Evolutionary conservation across 805 yeast genomes (phyloP), one percentile per base, ranked within the genome.

Genomic region (Isabelozyma rhagii): DNA sequence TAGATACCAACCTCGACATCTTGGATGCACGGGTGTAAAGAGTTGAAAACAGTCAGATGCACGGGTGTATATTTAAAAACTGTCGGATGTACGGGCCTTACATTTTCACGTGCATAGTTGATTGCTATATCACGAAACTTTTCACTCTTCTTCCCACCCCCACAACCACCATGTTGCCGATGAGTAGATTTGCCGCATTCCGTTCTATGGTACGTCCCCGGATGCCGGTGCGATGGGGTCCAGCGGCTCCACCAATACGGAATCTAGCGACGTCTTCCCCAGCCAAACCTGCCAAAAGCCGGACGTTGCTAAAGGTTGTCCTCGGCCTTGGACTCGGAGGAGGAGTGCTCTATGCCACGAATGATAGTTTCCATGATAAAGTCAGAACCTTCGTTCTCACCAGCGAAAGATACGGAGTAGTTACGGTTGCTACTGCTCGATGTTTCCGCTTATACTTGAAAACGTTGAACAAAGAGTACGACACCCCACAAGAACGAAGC

Each of bases 401-500:
- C 1, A 60, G 66, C 1, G 78, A 78, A 52, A 75, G 94, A 52
- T 79, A 82, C 0, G 77, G 82, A 2, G 83, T 84, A 4, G 93
- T 87, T 0, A 70, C 85, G 0, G 64, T 76, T 9, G 96, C 97
- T 2, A 85, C 93, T 1, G 55, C 78, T 5, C 73, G 84, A 52
- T 93, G 98, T 64, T 85, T 93, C 56, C 74, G 76, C 52, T 71
- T 84, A 34, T 94, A 94, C 67, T 75, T 84, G 46, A 75, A 73
- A 47, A 76, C 83, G 0, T 71, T 92, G 25, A 75, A 72, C 15
- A 63, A 58, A 14, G 66, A 69, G 5, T 84, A 75, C 50, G 71
- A 62, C 1, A 58, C 69, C 9, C 67, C 63, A 2, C 67, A 69
- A 8, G 84, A 80, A 4, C 77, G 85, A 43, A 57, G 65, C 2